These are phyloP conservation scores for Fusarium denticulatum DNA, from an alignment of 2,329 filamentous ascomycete genomes.

Conservation along the genomic window DNA sequence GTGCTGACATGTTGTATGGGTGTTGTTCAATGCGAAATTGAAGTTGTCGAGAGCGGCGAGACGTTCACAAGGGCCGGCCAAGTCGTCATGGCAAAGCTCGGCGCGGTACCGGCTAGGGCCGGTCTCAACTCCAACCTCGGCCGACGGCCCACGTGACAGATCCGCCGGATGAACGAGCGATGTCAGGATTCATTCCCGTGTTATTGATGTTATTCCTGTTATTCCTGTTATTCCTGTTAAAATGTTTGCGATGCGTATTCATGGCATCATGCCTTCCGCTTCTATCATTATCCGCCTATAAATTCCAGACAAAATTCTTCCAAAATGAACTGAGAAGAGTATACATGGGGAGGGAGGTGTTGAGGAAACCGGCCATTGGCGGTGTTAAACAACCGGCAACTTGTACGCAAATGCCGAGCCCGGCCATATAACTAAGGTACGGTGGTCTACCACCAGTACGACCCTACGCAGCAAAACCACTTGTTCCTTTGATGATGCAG, in stretches of 20 bases:
- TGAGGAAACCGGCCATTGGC: not conserved
- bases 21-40: constrained; percentile 40
- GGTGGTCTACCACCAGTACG: not conserved
- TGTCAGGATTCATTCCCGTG: constrained; percentile 15
- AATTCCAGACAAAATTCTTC: too few species aligned
- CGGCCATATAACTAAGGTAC: constrained; percentile 4
- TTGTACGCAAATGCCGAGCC: constrained; percentile 28
- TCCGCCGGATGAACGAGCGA: constrained; percentile 27
- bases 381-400: constrained; percentile 21
- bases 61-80: constrained; percentile 29
- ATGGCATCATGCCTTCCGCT: not conserved
- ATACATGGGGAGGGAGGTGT: not conserved
- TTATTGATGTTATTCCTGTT: not conserved
- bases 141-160: constrained; percentile 50
- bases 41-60: constrained; percentile 36
- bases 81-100: constrained; percentile 44
- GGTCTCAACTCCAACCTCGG: constrained; percentile 56
- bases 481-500: not conserved
- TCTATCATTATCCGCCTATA: not conserved
- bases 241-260: not conserved
- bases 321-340: not conserved
- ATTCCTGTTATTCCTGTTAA: not conserved
- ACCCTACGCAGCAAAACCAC: not conserved
- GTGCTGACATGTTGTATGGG: constrained; percentile 63
- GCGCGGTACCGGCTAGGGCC: constrained; percentile 55